Percentiles rank a stretch among this genome's conserved stretches.
Conservation (phyloP, 129 eudicot species). For the Solidago caesia region DNA sequence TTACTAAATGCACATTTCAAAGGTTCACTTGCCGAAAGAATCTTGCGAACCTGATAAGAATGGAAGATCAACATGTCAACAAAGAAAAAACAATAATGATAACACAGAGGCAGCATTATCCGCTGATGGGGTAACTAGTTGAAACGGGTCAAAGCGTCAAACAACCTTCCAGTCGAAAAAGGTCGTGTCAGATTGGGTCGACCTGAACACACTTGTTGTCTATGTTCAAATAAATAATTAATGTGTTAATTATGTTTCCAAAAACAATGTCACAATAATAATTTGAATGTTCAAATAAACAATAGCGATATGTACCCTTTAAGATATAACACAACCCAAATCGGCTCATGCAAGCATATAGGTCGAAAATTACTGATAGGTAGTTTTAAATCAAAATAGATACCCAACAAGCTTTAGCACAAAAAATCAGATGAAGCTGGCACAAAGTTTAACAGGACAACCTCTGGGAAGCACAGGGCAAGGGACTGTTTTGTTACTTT, state of each 20-base stretch:
- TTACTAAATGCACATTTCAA: slow-evolving; percentile 66
- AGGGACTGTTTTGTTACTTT: slow-evolving; percentile 88
- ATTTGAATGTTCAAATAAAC: background rate
- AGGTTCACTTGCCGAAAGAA: slow-evolving; percentile 49
- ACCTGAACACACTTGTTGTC: background rate
- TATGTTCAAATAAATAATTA: no score
- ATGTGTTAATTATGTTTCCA: background rate
- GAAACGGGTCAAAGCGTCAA: background rate
- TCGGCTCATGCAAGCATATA: no score
- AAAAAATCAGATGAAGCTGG: background rate
- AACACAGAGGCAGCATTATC: no score
- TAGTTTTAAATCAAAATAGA: background rate
- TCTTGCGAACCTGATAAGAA: slow-evolving; percentile 53
- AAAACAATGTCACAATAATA: background rate
- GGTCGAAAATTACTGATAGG: background rate
- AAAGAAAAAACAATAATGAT: background rate
- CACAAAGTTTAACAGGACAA: slow-evolving; percentile 22
- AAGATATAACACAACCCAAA: no score
- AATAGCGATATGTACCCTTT: background rate
- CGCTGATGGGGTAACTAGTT: no score
- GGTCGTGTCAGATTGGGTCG: no score
- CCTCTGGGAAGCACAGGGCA: slow-evolving; percentile 91
- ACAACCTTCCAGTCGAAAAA: no score
- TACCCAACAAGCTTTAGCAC: background rate
- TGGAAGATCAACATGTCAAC: slow-evolving; percentile 8